Conservation (phyloP, 2,329 filamentous ascomycete species). For the Hymenotorrendiella dingleyae region DNA sequence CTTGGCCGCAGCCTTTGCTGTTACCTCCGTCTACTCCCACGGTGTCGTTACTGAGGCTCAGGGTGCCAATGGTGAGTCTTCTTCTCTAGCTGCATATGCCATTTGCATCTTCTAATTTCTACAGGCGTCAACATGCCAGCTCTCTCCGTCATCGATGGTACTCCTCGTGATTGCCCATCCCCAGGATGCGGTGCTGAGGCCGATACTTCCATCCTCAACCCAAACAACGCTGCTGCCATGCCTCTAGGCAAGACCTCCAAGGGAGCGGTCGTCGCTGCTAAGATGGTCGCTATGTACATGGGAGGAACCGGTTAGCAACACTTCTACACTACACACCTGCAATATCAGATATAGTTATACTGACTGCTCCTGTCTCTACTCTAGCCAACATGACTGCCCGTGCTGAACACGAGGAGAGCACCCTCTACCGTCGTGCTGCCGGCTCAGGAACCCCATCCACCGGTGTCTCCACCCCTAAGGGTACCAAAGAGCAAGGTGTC, state of each 20-base stretch:
- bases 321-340: too few species aligned
- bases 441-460: conserved; percentile 37
- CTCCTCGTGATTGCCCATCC: conserved; percentile 59
- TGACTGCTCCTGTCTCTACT: too few species aligned
- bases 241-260: conserved; percentile 60
- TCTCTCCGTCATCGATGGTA: conserved; percentile 57
- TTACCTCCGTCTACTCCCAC: conserved; percentile 44
- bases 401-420: conserved; percentile 66
- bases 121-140: conserved; percentile 52
- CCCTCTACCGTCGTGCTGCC: conserved; percentile 30
- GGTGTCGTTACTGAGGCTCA: conserved; percentile 48
- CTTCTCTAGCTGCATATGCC: neutral
- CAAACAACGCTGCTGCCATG: conserved; percentile 51
- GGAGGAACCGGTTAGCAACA: conserved; percentile 36
- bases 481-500: conserved; percentile 47
- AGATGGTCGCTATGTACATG: conserved; percentile 57
- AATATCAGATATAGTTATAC: too few species aligned
- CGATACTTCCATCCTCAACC: conserved; percentile 65
- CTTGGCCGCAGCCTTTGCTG: conserved; percentile 37
- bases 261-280: conserved; percentile 51
- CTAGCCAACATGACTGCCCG: conserved; percentile 51
- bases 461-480: conserved; percentile 39
- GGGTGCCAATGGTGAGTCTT: conserved; percentile 46
- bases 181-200: conserved; percentile 59
- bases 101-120: neutral